Base-by-base conservation (phyloP, 2,329 filamentous ascomycete genomes). In the Claviceps fusiformis region DNA sequence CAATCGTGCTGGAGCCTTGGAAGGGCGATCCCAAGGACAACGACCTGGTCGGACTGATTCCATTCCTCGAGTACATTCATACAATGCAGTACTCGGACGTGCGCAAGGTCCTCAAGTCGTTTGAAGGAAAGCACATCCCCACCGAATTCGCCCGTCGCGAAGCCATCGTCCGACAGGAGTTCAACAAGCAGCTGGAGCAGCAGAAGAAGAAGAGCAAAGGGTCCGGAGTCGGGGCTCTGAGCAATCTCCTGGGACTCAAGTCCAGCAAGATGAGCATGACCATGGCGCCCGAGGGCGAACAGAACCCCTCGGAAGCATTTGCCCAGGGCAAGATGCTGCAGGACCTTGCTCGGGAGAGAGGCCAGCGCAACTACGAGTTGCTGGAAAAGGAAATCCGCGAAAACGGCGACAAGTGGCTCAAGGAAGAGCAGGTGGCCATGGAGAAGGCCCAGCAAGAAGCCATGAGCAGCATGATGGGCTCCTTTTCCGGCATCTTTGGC, bases 241-340 rank as follows among this genome's bases (percentile, higher is more conserved):
- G 84, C 56, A 81, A 77, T 62, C 75, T 88, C 54, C 75, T 97
- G 6, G 92, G 92, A 27, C 77, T 96, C 60, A 93, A 92, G 69
- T 78, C 83, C 1, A 76, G 73, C 62, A 80, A 78, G 62, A 81
- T 83, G 78, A 83, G 72, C 66, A 75, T 80, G 65, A 80, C 79
- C 72, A 77, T 80, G 55, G 66, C 71, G 1, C 71, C 72, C 3
- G 83, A 87, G 51, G 85, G 88, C 52, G 86, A 91, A 66, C 77
- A 81, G 59, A 83, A 79, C 62, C 78, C 87, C 1, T 78, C 79
- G 2, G 89, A 95, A 67, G 89, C 87, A 13, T 81, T 93, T 58
- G 84, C 87, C 2, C 85, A 95, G 70, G 93, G 92, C 63, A 98
- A 97, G 80, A 96, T 97, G 89, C 76, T 96, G 61, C 90, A 91